Evolutionary conservation across 345 rosid species (phyloP).

Genomic region (Aurinia saxatilis): DNA sequence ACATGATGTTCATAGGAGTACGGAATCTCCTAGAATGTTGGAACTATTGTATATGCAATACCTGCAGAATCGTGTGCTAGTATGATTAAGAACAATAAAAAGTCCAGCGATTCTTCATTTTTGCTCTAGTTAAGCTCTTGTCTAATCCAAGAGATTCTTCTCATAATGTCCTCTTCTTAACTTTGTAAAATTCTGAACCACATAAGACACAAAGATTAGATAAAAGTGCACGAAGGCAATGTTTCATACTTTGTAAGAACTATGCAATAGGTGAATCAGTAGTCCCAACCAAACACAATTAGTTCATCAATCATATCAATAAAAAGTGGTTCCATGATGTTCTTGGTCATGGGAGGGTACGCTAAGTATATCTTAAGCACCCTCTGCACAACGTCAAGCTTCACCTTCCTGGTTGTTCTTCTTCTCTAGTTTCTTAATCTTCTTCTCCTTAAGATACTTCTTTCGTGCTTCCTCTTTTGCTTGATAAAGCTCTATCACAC

Average conservation of each 20-base stretch:
- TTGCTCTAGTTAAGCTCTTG: too few species aligned
- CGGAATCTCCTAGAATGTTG: neutral
- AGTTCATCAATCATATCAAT: neutral
- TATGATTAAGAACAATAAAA: neutral
- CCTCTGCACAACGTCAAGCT: conserved; percentile 60
- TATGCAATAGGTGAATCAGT: neutral
- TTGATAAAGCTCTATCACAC: too few species aligned
- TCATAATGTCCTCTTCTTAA: conserved; percentile 9
- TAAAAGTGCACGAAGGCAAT: neutral
- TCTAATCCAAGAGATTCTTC: too few species aligned
- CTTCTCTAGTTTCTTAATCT: too few species aligned
- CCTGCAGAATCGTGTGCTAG: neutral
- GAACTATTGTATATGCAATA: neutral
- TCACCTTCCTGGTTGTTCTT: too few species aligned
- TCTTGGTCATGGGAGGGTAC: conserved; percentile 65
- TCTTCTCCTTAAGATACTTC: too few species aligned
- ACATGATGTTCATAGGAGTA: neutral
- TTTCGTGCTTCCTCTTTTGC: too few species aligned
- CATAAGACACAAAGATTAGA: conserved; percentile 1
- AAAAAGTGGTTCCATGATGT: conserved; percentile 32
- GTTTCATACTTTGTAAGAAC: neutral
- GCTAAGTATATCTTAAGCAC: conserved; percentile 57
- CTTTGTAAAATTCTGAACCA: conserved; percentile 7
- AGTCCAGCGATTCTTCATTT: neutral
- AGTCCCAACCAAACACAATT: too few species aligned